Percentiles rank a stretch among this genome's conserved stretches.
phyloP scores from a whole-genome alignment of 305 asterid genomes.

The Fraxinus nigra region DNA sequence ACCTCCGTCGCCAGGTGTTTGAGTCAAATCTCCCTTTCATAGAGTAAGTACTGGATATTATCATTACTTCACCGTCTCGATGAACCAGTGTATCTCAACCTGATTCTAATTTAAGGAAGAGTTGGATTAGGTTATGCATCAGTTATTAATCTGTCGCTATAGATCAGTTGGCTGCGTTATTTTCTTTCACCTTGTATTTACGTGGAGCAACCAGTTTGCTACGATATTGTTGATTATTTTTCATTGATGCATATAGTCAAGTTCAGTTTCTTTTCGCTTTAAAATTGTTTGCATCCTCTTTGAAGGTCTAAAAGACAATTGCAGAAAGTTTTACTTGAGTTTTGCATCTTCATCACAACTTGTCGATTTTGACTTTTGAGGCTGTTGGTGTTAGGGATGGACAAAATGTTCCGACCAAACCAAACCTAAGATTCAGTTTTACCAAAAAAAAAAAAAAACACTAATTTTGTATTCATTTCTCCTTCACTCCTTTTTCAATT shows the following conservation, averaged over 20 bases:
- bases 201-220: constrained; percentile 17
- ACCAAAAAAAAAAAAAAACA: no score
- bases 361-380: background rate
- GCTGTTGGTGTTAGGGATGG: background rate
- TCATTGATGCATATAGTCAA: background rate
- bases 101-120: constrained; percentile 28
- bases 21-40: constrained; percentile 21
- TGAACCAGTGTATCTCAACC: constrained; percentile 31
- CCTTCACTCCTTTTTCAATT: background rate
- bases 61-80: constrained; percentile 47
- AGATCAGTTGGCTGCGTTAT: background rate
- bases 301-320: background rate
- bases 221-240: constrained; percentile 19
- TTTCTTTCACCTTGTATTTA: constrained; percentile 12
- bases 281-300: constrained; percentile 6
- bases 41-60: constrained; percentile 4
- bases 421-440: background rate
- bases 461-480: background rate
- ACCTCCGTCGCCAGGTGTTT: constrained; percentile 28
- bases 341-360: background rate
- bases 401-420: background rate
- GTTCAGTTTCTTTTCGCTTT: background rate
- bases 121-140: constrained; percentile 27
- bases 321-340: background rate
- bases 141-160: constrained; percentile 9